Evolutionary conservation across 768 basidiomycete genomes (phyloP), one percentile per base, ranked within the genome.

Genomic region (Mycena epipterygia): DNA sequence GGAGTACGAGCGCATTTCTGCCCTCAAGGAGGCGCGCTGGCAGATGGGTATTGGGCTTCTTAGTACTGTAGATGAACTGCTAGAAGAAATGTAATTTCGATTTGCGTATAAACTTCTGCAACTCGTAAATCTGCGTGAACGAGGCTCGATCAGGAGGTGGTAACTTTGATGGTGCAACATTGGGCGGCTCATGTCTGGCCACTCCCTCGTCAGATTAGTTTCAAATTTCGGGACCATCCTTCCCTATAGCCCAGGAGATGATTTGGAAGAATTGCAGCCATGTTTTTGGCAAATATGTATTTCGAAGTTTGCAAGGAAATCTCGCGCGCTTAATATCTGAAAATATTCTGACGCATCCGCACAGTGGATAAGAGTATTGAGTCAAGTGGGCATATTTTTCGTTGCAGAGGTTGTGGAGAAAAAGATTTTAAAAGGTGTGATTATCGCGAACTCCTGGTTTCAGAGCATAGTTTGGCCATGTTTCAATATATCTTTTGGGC

Each of bases 401-500:
- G 9, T 5, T 6, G 4, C 8, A n/a, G 53, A 35, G 12, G 35
- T 37, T 9, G 6, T 35, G 32, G 33, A 56, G 53, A 16, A 25
- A 32, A 6, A 17, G 21, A 21, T 59, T 21, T 29, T 30, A 61
- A 37, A 35, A 19, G 33, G 12, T 3, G n/a, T 19, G 14, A 49
- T 33, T 48, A 35, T 61, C 32, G 29, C 59, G 46, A 61, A 61
- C 59, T 61, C 59, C 11, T 35, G 21, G 59, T n/a, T 44, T 32
- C 7, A 27, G 19, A 44, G 41, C 29, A n/a, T 2, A 59, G 19
- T 57, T 42, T 59, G 21, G 16, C 5, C 14, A 27, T 59, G 41
- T 42, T 44, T 30, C 57, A 2, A 19, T 2, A 30, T 44, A 59
- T 3, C n/a, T 30, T 7, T 35, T n/a, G 17, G 6, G 35, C 25